Evolutionary conservation across 2,329 filamentous ascomycete species (phyloP), one percentile per base, ranked within the genome.

Genomic region (Beauveria caledonica): DNA sequence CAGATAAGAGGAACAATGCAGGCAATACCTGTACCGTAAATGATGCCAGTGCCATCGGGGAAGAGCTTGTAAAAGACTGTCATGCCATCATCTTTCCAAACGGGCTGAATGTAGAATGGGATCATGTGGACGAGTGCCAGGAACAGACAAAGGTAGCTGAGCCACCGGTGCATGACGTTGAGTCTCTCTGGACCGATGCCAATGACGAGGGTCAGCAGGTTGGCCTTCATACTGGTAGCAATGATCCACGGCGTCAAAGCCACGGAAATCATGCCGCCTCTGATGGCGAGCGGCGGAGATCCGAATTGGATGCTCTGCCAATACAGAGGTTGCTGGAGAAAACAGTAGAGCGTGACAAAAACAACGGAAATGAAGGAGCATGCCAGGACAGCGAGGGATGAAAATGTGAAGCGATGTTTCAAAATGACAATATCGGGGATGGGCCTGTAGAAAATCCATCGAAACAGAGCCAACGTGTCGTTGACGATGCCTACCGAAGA

Each of bases 221-320:
- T 97, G 17, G 91, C 88, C 73, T 97, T 97, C 80, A 91, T 95
- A 70, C 89, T 91, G 11, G 94, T 86, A 19, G 87, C 90, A 55
- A 96, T 78, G 64, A 97, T 93, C 92, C 92, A 97, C 1, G 93
- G 93, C 50, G 94, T 88, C 80, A 96, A 84, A 13, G 93, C 90
- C 15, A 97, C 87, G 13, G 92, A 87, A 60, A 97, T 84, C 93
- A 97, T 97, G 52, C 93, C 93, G 8, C 92, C 81, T 64, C 93
- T 84, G 63, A 97, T 86, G 10, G 92, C 91, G 60, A 97, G 72
- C 0, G 93, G 93, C 29, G 93, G 93, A 1, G 93, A 96, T 46
- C 93, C 93, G 67, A 84, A 93, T 50, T 81, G 81, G 66, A 97
- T 96, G 72, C 89, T 94, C 68, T 88, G 77, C 84, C 91, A 96